Conservation (phyloP, 163 green algal genomes). For the Chlorella variabilis region DNA sequence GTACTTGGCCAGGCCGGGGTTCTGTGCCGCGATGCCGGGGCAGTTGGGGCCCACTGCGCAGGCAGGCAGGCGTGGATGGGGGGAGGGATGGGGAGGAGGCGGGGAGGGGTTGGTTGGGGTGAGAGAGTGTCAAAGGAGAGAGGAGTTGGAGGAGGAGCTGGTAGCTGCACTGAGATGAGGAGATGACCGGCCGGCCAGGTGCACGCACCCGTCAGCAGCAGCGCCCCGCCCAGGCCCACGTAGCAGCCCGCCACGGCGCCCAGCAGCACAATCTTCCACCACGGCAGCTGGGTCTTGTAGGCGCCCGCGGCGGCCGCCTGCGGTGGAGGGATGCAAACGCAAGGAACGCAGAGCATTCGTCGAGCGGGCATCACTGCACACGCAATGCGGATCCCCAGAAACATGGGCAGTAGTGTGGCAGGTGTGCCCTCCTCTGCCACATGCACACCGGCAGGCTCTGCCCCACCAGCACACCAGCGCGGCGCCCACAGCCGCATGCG, state of each 20-base stretch:
- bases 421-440: not conserved
- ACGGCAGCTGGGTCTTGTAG: conserved; percentile 50
- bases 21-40: conserved; percentile 38
- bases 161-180: too few relatives aligned
- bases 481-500: too few relatives aligned
- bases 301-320: conserved; percentile 35
- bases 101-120: too few relatives aligned
- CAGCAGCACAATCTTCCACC: conserved; percentile 55
- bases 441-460: not conserved
- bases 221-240: conserved; percentile 43
- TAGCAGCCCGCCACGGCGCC: conserved; percentile 50
- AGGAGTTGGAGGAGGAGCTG: not conserved
- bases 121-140: not conserved
- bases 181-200: not conserved
- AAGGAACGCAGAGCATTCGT: too few relatives aligned
- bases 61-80: not conserved
- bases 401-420: too few relatives aligned
- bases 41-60: conserved; percentile 51
- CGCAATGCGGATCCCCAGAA: too few relatives aligned
- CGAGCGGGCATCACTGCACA: too few relatives aligned
- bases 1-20: conserved; percentile 56
- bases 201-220: conserved; percentile 43
- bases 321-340: not conserved
- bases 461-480: not conserved
- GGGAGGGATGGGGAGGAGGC: not conserved